Percentiles rank a stretch among this genome's conserved stretches.
phyloP scores from a whole-genome alignment of 2,329 filamentous ascomycete species.

The Pestalotiopsis sp. region DNA sequence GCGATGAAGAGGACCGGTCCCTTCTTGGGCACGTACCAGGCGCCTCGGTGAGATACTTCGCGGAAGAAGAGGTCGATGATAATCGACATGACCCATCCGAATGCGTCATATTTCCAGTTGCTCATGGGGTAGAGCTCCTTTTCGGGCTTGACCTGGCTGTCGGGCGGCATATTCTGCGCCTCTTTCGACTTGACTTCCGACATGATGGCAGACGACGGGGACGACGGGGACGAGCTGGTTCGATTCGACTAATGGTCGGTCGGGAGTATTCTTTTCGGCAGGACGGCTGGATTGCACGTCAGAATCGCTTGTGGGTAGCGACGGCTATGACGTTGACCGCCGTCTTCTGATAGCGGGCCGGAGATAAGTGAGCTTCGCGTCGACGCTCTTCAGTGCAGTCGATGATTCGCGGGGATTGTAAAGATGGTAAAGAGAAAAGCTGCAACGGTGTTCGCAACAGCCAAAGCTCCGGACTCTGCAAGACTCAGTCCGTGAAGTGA shows the following conservation, averaged over 20 bases:
- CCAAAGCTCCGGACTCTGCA: neutral
- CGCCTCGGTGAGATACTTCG: constrained; percentile 91
- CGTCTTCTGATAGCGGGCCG: neutral
- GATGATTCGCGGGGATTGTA: neutral
- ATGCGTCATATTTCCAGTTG: constrained; percentile 75
- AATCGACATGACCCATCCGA: constrained; percentile 77
- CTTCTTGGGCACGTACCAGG: constrained; percentile 88
- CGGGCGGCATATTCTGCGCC: constrained; percentile 10
- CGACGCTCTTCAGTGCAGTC: neutral
- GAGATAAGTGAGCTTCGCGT: neutral
- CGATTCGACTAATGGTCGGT: neutral
- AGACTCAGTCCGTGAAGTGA: neutral
- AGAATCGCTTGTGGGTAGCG: neutral
- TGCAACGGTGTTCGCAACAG: neutral
- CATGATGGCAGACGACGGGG: constrained; percentile 4
- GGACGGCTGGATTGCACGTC: neutral
- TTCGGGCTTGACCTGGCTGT: constrained; percentile 21
- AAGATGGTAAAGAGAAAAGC: neutral
- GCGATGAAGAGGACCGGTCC: constrained; percentile 95
- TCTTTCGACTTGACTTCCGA: constrained; percentile 15
- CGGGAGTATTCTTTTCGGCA: neutral
- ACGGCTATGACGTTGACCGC: neutral
- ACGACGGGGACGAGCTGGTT: neutral
- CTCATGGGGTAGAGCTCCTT: constrained; percentile 71
- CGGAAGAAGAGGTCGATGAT: constrained; percentile 97